Conservation (phyloP, 225 moss, liverwort and hornwort genomes). For the Neckera pumila region DNA sequence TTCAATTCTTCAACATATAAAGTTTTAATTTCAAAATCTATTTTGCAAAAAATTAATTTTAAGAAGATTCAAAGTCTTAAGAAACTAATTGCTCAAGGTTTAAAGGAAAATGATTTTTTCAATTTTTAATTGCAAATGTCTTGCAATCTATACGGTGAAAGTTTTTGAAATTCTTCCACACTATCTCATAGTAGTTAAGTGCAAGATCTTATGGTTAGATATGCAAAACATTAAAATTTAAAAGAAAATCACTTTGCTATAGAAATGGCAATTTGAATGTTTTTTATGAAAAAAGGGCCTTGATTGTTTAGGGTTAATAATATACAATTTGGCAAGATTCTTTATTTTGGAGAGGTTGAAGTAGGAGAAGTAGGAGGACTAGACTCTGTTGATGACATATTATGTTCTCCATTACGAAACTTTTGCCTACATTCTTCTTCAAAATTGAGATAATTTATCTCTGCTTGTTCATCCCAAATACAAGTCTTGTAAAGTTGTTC, state of each 20-base stretch:
- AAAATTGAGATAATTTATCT: conserved; percentile 49
- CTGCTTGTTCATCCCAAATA: conserved; percentile 61
- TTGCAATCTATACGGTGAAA: neutral
- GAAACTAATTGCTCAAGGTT: neutral
- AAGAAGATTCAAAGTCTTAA: neutral
- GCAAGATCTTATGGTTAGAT: neutral
- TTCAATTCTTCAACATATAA: neutral
- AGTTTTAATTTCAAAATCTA: neutral
- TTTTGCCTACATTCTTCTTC: conserved; percentile 46
- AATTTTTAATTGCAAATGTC: neutral
- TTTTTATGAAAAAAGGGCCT: neutral
- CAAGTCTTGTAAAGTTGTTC: conserved; percentile 46
- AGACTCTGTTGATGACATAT: neutral
- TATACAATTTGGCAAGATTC: neutral
- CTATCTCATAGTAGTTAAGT: neutral
- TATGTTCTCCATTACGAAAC: neutral
- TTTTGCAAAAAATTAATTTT: neutral
- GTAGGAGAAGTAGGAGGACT: neutral
- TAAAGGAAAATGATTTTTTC: neutral
- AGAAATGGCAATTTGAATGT: neutral
- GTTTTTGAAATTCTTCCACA: accelerated
- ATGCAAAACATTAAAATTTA: neutral
- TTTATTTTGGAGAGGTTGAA: neutral
- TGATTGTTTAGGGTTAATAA: accelerated
- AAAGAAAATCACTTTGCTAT: neutral